A percentile compares a stretch with the other conserved stretches of the same genome.
Conservation (phyloP, 768 basidiomycete species). For the Lactarius akahatsu region DNA sequence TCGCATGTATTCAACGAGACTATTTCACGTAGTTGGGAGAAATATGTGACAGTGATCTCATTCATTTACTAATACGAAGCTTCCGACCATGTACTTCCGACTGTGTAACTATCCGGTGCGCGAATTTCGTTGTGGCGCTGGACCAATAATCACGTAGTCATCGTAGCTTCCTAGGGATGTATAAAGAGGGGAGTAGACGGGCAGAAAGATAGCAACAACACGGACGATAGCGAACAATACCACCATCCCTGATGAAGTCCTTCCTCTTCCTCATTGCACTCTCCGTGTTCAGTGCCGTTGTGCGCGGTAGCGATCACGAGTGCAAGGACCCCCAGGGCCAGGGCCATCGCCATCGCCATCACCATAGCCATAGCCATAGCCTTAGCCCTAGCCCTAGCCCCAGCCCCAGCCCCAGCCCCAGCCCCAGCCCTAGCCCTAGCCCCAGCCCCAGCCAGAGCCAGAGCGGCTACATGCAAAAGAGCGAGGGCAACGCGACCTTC, state of each 20-base stretch:
- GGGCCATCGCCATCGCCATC: too few relatives aligned
- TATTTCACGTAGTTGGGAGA: not conserved
- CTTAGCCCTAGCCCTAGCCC: too few relatives aligned
- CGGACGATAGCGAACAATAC: too few relatives aligned
- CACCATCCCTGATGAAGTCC: conserved; percentile 3
- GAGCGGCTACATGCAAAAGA: conserved; percentile 53
- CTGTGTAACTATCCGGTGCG: not conserved
- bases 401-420: too few relatives aligned
- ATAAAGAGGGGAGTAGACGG: conserved; percentile 2
- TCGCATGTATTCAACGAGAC: too few relatives aligned
- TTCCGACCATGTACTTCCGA: too few relatives aligned
- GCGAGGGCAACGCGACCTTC: conserved; percentile 55
- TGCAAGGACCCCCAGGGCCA: too few relatives aligned
- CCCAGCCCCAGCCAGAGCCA: conserved; percentile 5
- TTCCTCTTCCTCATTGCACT: not conserved
- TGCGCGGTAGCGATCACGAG: not conserved
- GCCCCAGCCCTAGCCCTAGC: too few relatives aligned
- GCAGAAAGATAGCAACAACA: not conserved
- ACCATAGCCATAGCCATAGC: too few relatives aligned
- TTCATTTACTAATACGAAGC: not conserved
- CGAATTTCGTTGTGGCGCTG: not conserved
- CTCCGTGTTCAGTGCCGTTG: not conserved
- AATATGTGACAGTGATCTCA: not conserved
- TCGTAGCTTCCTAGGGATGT: not conserved
- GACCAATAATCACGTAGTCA: not conserved